phyloP scores from a whole-genome alignment of 179 eudicot species.

The Vitellaria paradoxa region DNA sequence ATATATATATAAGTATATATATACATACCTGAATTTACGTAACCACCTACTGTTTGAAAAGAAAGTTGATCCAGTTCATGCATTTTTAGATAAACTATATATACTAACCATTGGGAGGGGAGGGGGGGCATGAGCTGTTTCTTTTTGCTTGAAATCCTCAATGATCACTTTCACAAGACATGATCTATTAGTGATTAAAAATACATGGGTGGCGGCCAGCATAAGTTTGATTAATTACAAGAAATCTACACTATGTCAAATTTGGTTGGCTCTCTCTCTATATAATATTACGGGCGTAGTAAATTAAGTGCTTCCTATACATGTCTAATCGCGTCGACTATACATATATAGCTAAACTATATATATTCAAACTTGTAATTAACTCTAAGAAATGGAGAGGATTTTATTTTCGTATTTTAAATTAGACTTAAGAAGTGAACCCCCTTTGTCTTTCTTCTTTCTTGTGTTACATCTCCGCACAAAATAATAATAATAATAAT shows the following conservation, averaged over 20 bases:
- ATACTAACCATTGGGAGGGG: too few relatives aligned
- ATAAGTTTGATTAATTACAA: not conserved
- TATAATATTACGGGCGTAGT: not conserved
- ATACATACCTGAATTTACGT: not conserved
- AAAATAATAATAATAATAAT: too few relatives aligned
- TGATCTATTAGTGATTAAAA: not conserved
- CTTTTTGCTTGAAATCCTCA: not conserved
- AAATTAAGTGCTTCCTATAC: too few relatives aligned
- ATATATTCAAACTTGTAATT: too few relatives aligned
- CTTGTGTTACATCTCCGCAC: too few relatives aligned
- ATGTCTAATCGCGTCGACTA: too few relatives aligned
- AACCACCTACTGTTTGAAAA: not conserved
- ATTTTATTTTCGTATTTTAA: not conserved
- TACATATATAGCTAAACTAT: too few relatives aligned
- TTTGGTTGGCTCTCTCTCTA: not conserved
- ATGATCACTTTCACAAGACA: not conserved
- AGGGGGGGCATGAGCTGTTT: not conserved
- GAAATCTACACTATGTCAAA: not conserved
- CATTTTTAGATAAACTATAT: not conserved
- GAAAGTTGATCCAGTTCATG: not conserved
- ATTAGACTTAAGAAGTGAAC: not conserved
- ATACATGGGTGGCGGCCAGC: not conserved
- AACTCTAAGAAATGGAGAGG: not conserved
- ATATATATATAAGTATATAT: too few relatives aligned
- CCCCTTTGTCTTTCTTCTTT: not conserved